phyloP scores from a whole-genome alignment of 208 protist species.

The Trypanosoma avium region DNA sequence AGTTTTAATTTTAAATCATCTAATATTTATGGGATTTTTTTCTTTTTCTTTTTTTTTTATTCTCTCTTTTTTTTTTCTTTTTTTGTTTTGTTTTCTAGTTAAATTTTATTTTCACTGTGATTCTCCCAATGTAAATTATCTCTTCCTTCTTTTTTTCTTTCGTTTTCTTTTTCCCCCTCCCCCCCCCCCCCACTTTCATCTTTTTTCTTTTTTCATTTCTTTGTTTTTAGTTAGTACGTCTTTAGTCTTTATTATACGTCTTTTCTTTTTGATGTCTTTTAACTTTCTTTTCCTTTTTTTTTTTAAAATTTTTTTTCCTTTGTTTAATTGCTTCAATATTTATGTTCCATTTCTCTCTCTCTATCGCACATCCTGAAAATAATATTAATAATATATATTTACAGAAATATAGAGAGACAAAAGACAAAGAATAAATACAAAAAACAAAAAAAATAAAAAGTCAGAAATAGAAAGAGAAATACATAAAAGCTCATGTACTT shows the following conservation, averaged over 20 bases:
- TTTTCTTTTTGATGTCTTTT: conserved; percentile 14
- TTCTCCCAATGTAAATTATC: neutral
- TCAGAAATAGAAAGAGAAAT: no score
- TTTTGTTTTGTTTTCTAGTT: neutral
- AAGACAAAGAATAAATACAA: no score
- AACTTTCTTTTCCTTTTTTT: conserved; percentile 12
- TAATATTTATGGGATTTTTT: no score
- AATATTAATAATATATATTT: no score
- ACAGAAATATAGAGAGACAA: no score
- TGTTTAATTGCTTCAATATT: neutral
- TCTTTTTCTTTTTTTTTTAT: no score
- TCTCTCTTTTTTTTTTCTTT: neutral
- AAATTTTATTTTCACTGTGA: neutral
- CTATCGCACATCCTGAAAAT: no score
- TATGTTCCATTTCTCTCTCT: neutral
- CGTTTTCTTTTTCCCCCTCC: neutral
- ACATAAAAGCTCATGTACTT: no score
- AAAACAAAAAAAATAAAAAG: no score
- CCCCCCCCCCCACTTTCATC: neutral
- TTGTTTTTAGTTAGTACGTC: conserved; percentile 1
- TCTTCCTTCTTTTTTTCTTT: conserved; percentile 8
- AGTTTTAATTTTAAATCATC: no score
- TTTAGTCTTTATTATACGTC: neutral
- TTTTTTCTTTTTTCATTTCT: neutral
- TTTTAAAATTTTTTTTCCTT: neutral